phyloP scores from a whole-genome alignment of 768 basidiomycete species.

The Podaxis mareebaensis region DNA sequence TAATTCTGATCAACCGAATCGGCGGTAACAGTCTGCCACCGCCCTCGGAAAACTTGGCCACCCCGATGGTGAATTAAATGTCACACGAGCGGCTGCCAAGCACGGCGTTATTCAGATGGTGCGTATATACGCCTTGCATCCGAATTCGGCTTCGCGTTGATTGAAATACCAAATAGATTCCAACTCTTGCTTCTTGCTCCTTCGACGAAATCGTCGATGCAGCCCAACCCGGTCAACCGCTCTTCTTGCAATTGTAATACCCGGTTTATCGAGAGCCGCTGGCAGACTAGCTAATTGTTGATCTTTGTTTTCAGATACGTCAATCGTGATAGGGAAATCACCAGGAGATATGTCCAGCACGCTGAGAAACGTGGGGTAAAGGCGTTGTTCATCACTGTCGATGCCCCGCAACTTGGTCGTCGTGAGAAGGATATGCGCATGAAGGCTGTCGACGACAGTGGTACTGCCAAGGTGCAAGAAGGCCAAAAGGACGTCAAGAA shows the following conservation, averaged over 20 bases:
- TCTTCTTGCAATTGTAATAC: constrained; percentile 81
- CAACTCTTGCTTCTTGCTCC: constrained; percentile 92
- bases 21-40: constrained; percentile 56
- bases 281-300: not conserved
- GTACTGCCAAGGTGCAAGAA: constrained; percentile 51
- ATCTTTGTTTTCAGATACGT: constrained; percentile 61
- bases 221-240: constrained; percentile 73
- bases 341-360: constrained; percentile 83
- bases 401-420: constrained; percentile 94
- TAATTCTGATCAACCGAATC: not conserved
- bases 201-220: constrained; percentile 94
- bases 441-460: constrained; percentile 86
- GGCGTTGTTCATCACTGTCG: constrained; percentile 96
- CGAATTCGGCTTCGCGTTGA: constrained; percentile 1
- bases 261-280: not conserved
- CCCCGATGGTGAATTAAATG: constrained; percentile 89
- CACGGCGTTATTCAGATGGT: constrained; percentile 55
- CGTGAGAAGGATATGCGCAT: constrained; percentile 98
- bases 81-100: constrained; percentile 87
- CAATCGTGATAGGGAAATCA: constrained; percentile 85
- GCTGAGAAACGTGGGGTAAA: constrained; percentile 91
- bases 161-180: constrained; percentile 58
- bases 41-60: constrained; percentile 96
- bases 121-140: not conserved
- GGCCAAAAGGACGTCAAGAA: constrained; percentile 67